Evolutionary conservation across 768 basidiomycete species (phyloP).

Genomic region (Lactifluus hygrophoroides): DNA sequence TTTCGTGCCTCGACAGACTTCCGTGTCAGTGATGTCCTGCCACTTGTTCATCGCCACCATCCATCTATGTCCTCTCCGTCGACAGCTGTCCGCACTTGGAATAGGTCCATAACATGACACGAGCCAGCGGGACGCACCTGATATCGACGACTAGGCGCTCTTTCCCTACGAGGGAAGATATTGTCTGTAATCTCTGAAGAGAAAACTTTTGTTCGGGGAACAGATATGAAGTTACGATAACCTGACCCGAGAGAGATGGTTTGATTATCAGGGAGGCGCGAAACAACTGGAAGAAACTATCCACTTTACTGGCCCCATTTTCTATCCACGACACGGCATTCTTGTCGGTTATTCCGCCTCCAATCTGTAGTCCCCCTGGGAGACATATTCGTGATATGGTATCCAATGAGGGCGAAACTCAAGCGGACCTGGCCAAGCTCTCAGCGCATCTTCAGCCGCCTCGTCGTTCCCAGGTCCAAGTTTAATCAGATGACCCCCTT

Average conservation of each 20-base stretch:
- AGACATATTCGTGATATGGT: background rate
- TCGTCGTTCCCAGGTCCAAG: slow-evolving; percentile 84
- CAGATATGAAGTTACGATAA: slow-evolving; percentile 96
- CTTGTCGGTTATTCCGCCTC: slow-evolving; percentile 78
- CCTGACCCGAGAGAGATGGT: slow-evolving; percentile 35
- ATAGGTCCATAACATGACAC: background rate
- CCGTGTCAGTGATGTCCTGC: slow-evolving; percentile 94
- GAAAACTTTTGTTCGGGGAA: slow-evolving; percentile 83
- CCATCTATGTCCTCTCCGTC: slow-evolving; percentile 70
- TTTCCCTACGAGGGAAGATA: slow-evolving; percentile 64
- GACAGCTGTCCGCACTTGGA: slow-evolving; percentile 52
- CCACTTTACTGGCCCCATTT: slow-evolving; percentile 83
- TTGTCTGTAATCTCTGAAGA: slow-evolving; percentile 51
- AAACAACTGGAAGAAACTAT: background rate
- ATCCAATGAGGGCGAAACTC: background rate
- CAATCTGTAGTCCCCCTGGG: slow-evolving; percentile 64
- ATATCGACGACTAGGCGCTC: slow-evolving; percentile 92
- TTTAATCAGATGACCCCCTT: slow-evolving; percentile 94
- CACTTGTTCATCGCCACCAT: slow-evolving; percentile 98
- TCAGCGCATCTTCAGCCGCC: slow-evolving; percentile 79
- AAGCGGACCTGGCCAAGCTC: slow-evolving; percentile 68
- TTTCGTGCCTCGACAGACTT: slow-evolving; percentile 65
- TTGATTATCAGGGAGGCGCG: background rate
- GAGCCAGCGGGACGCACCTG: slow-evolving; percentile 43
- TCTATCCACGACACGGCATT: slow-evolving; percentile 85